Evolutionary conservation across 306 rosid genomes (phyloP).

Genomic region (Lithocarpus polystachyus): DNA sequence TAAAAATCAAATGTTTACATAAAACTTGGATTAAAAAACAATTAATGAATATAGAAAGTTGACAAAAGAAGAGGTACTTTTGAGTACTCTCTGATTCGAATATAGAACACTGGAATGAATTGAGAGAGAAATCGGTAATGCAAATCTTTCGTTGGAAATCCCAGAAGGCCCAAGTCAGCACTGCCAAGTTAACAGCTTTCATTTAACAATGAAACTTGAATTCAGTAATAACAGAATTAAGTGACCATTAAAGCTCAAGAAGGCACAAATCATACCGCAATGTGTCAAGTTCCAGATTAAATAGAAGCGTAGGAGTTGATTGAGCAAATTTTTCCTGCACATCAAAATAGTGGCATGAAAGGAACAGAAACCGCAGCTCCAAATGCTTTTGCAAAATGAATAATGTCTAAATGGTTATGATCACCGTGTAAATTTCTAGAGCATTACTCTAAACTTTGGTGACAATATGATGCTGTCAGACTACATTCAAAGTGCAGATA

Average conservation of each 20-base stretch:
- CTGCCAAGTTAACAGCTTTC: constrained; percentile 55
- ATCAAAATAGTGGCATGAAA: constrained; percentile 22
- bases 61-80: constrained; percentile 46
- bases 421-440: neutral
- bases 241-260: constrained; percentile 15
- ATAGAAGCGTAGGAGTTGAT: constrained; percentile 75
- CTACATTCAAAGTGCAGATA: neutral
- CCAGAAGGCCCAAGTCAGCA: constrained; percentile 94
- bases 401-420: neutral
- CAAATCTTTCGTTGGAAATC: constrained; percentile 88
- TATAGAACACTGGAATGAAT: constrained; percentile 85
- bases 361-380: constrained; percentile 1
- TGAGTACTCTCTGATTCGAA: constrained; percentile 88
- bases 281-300: constrained; percentile 94
- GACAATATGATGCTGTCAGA: neutral
- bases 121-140: constrained; percentile 96
- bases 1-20: constrained; percentile 21
- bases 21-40: constrained; percentile 16
- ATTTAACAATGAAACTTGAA: constrained; percentile 22
- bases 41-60: constrained; percentile 1
- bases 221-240: constrained; percentile 10
- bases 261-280: constrained; percentile 52
- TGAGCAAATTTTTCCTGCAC: constrained; percentile 84
- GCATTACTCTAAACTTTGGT: neutral
- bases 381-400: neutral